Evolutionary conservation across 1,284 basidiomycete species (phyloP), one percentile per base, ranked within the genome.

Genomic region (Moniliella sp.): DNA sequence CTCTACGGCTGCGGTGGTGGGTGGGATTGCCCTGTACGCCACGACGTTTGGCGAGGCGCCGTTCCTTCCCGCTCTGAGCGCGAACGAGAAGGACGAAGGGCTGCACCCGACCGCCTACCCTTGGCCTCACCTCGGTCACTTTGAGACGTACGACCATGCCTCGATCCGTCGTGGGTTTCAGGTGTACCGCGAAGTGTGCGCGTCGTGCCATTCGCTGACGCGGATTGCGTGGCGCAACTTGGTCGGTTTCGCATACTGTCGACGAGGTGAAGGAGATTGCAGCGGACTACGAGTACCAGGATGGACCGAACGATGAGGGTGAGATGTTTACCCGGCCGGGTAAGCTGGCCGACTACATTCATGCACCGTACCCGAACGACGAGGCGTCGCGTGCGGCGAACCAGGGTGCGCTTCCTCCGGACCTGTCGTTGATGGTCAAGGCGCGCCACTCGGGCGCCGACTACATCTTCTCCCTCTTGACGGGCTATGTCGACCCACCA

Each of bases 181-280:
- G 44, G 91, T 99, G 32, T 99, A 99, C 70, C 81, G 84, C 40
- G 88, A 97, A 67, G 91, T 99, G 38, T 97, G 91, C 64, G 79
- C 88, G 4, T 81, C 91, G 11, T 99, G 91, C 66, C 91, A 99
- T 65, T 97, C 91, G 29, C 75, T 99, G 39, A 82, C 97, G 69
- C 83, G 91, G 54, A 86, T 97, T 61, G 91, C 91, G 42, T 99
- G 91, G 91, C 81, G 91, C 61, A 99, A 97, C 68, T 69, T 99
- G 39, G 91, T 99, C 49, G 91, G 84, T 93, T 37, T 93, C 84
- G 23, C 91, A 97, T 67, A 82, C 78, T 42, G 88, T 71, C 31
- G 81, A 88, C 50, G 88, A 99, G 66, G 72, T 69, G 43, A 82
- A 82, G 65, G 69, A 70, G 5, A 75, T 97, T 77, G 88, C 91